Evolutionary conservation across 495 filamentous ascomycete species (phyloP), one percentile per base, ranked within the genome.

Genomic region (Annulohypoxylon maeteangense): DNA sequence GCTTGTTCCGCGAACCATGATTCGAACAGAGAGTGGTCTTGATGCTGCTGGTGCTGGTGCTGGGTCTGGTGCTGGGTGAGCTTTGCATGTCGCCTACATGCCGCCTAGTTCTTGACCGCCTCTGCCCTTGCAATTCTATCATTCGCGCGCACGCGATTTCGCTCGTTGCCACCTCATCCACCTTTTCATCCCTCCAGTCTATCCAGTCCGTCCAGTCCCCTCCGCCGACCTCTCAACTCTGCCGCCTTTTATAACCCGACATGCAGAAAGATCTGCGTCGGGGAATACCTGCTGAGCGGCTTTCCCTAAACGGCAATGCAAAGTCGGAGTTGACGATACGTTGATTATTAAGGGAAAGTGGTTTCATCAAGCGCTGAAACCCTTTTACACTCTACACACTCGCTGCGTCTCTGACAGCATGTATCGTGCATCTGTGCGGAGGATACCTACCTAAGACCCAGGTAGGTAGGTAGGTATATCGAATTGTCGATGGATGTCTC

Each of bases 81-180:
- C 71, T 70, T 60, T 74, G 57, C 71, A 73, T 73, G 61, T 57
- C 57, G 70, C 70, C 61, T 69, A 42, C 34, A 36, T 36, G 36
- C 36, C 36, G 36, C 36, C 36, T 40, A 40, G 36, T 40, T 38
- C 56, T 56, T 74, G 71, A 71, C 71, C 71, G 71, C 71, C 65
- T 73, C 65, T 73, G 65, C 61, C 70, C 65, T 73, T 68, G 65
- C 70, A 54, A 69, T 69, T 34, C 57, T 69, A 42, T 73, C 65
- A 72, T 72, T 68, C 65, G 70, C 60, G 70, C 60, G 70, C 65
- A 72, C 70, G 70, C 70, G 65, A 72, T 74, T 70, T 70, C 62
- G 56, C 66, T 70, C 66, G 51, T 64, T 74, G 62, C 67, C 62
- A 74, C 66, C 67, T 61, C 51, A 64, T 50, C 54, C 23, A 18